phyloP scores from a whole-genome alignment of 192 early-diverging fungal species.

The Diversispora eburnea region DNA sequence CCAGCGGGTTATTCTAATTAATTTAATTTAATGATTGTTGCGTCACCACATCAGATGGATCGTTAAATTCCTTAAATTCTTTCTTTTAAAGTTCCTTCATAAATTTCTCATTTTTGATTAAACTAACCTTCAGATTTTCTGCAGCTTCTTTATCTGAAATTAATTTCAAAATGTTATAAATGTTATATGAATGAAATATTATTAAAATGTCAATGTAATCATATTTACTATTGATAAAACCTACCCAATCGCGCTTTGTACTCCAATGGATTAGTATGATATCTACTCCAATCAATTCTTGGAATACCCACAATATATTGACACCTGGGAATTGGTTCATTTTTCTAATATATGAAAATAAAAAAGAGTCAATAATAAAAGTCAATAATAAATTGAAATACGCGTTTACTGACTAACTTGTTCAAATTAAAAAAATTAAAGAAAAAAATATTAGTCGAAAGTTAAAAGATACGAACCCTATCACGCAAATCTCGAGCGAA shows the following conservation, averaged over 20 bases:
- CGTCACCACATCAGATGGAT: background rate
- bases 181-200: background rate
- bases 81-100: too few species aligned
- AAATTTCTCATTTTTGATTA: too few species aligned
- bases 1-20: background rate
- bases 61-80: background rate
- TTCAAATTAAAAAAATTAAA: too few species aligned
- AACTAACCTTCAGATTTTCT: too few species aligned
- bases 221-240: background rate
- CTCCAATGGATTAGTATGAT: conserved; percentile 8
- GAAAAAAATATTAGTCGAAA: too few species aligned
- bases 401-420: too few species aligned
- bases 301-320: conserved; percentile 3
- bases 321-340: background rate
- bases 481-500: background rate
- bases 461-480: background rate
- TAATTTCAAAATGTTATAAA: background rate
- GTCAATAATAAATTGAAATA: too few species aligned
- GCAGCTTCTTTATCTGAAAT: background rate
- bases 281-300: conserved; percentile 9
- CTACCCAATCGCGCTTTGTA: conserved; percentile 7
- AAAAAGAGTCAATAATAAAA: background rate
- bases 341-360: background rate
- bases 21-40: background rate
- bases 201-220: background rate